These are phyloP conservation scores for Seiridium unicorne DNA, from an alignment of 2,329 filamentous ascomycete genomes.

Conservation along the genomic window DNA sequence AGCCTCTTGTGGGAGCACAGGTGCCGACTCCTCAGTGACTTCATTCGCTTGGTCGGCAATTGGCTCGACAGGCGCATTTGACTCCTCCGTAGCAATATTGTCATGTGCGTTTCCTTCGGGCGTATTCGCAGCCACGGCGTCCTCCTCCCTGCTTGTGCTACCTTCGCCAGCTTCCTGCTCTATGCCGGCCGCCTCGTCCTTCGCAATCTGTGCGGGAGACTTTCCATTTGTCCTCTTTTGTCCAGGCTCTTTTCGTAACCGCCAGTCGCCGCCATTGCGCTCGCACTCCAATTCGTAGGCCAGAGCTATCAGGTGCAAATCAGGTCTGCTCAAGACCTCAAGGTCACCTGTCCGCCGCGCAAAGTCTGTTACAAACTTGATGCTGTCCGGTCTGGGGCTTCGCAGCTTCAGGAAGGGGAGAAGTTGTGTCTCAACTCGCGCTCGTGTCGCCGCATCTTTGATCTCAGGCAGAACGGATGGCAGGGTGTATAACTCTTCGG, in stretches of 20 bases:
- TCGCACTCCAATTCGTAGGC: slow-evolving; percentile 95
- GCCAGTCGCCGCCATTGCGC: slow-evolving; percentile 84
- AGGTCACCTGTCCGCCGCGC: slow-evolving; percentile 87
- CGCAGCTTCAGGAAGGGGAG: slow-evolving; percentile 81
- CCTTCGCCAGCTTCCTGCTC: background rate
- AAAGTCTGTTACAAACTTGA: slow-evolving; percentile 80
- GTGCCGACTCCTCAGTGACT: background rate
- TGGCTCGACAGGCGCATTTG: background rate
- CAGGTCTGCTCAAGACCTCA: slow-evolving; percentile 81
- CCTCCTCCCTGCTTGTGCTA: background rate
- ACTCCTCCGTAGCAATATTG: background rate
- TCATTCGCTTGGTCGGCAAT: background rate
- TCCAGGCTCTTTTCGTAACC: slow-evolving; percentile 73
- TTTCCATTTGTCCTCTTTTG: slow-evolving; percentile 77
- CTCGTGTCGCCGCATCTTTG: slow-evolving; percentile 76
- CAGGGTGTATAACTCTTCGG: slow-evolving; percentile 77
- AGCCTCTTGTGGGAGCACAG: slow-evolving; percentile 5
- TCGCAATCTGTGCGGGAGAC: slow-evolving; percentile 51
- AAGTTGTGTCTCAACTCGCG: slow-evolving; percentile 79
- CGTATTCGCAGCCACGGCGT: background rate
- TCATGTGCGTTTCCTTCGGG: too few relatives aligned
- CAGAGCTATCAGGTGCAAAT: slow-evolving; percentile 85
- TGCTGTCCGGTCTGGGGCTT: slow-evolving; percentile 70
- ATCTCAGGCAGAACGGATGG: slow-evolving; percentile 87
- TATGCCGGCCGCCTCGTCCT: slow-evolving; percentile 20